These are phyloP conservation scores for Fistulifera pelliculosa DNA, from an alignment of 108 stramenopile species.

Conservation along the genomic window DNA sequence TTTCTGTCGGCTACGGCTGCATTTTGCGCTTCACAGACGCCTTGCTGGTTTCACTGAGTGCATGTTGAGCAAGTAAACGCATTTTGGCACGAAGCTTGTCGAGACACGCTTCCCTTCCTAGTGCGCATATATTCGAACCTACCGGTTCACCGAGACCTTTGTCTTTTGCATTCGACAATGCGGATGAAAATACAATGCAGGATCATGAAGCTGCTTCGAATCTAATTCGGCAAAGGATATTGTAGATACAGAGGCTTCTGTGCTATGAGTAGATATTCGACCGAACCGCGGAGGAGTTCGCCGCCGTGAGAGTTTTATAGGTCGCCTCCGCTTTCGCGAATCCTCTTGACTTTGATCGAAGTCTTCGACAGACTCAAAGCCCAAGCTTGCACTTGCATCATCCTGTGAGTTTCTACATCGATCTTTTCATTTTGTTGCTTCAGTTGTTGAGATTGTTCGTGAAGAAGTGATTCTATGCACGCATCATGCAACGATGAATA, in stretches of 20 bases:
- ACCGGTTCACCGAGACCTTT: constrained; percentile 39
- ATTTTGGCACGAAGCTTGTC: constrained; percentile 48
- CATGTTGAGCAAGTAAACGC: constrained; percentile 30
- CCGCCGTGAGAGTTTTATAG: neutral
- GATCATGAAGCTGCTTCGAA: constrained; percentile 1
- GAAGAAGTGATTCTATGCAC: neutral
- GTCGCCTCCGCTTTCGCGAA: neutral
- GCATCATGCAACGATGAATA: neutral
- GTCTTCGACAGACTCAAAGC: neutral
- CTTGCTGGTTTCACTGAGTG: constrained; percentile 8
- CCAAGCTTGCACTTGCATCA: neutral
- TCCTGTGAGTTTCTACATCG: neutral
- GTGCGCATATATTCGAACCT: constrained; percentile 25
- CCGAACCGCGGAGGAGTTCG: neutral
- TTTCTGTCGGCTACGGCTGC: constrained; percentile 19
- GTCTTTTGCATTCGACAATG: constrained; percentile 44
- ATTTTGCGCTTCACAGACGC: constrained; percentile 27
- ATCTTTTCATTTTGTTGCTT: neutral
- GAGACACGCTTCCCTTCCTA: constrained; percentile 23
- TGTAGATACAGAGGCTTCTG: neutral
- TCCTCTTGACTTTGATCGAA: neutral
- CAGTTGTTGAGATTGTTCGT: neutral
- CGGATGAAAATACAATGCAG: constrained; percentile 26
- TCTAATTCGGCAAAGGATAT: neutral
- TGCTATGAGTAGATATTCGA: neutral